A percentile compares a stretch with the other conserved stretches of the same genome.
phyloP scores from a whole-genome alignment of 805 yeast species.

The Saccharomycopsis lassenensis region DNA sequence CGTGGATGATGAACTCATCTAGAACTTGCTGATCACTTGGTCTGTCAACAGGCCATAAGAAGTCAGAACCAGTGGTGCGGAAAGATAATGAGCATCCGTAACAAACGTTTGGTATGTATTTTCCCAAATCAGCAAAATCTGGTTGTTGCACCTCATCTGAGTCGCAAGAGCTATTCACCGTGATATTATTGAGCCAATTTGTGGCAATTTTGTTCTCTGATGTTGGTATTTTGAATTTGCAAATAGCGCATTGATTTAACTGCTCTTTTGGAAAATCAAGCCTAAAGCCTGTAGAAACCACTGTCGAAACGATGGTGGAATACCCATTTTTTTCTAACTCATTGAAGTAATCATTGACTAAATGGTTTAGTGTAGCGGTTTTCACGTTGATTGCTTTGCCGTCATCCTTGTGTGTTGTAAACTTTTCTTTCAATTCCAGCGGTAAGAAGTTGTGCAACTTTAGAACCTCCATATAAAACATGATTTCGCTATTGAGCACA shows the following conservation, averaged over 20 bases:
- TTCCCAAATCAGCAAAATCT: not conserved
- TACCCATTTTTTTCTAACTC: slow-evolving; percentile 34
- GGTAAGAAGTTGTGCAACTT: slow-evolving; percentile 7
- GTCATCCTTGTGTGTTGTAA: slow-evolving; percentile 5
- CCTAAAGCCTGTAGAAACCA: slow-evolving; percentile 36
- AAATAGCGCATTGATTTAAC: slow-evolving; percentile 26
- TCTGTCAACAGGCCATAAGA: slow-evolving; percentile 29
- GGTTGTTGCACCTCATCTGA: not conserved
- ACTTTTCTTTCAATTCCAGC: not conserved
- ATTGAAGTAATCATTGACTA: slow-evolving; percentile 31
- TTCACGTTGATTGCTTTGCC: slow-evolving; percentile 24
- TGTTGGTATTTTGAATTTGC: slow-evolving; percentile 28
- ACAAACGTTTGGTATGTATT: slow-evolving; percentile 23
- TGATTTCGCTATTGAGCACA: slow-evolving; percentile 29
- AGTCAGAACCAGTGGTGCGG: slow-evolving; percentile 27
- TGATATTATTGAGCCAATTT: slow-evolving; percentile 32
- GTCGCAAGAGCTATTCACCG: slow-evolving; percentile 30
- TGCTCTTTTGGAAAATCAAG: slow-evolving; percentile 26
- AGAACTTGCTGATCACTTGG: slow-evolving; percentile 23
- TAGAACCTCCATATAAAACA: slow-evolving; percentile 10
- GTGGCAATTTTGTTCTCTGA: slow-evolving; percentile 31
- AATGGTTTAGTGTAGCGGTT: slow-evolving; percentile 33
- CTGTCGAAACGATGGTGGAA: slow-evolving; percentile 38
- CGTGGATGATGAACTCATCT: slow-evolving; percentile 28
- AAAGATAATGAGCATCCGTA: slow-evolving; percentile 30